Evolutionary conservation across 2,329 filamentous ascomycete genomes (phyloP), one percentile per base, ranked within the genome.

Genomic region (Phaeosphaeriaceae sp.): DNA sequence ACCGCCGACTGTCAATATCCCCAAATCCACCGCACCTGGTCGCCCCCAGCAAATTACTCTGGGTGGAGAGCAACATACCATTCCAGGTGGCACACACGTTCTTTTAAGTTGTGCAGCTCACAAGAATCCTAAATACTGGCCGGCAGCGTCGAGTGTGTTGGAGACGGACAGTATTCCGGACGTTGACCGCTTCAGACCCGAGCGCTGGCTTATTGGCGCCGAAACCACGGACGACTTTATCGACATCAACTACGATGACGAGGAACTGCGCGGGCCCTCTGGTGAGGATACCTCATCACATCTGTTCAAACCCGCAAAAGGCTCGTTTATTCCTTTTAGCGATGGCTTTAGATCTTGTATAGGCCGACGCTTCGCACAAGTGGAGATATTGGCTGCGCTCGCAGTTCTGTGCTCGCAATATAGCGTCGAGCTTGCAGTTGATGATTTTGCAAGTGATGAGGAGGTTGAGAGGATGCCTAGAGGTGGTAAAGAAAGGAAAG

Each of bases 41-140:
- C 64, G 58, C 29, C 74, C 77, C 42, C 86, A 92, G 72, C 67
- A 77, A 16, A 67, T 93, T 34, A 79, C 71, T 2, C 68, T 89
- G 35, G 77, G 83, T 43, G 88, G 87, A 2, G 76, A 79, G 52
- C 77, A 79, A 36, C 77, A 83, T 62, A 76, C 79, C 1, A 70
- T 91, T 12, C 88, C 89, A 0, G 78, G 74, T 7, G 79, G 77
- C 17, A 76, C 79, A 11, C 72, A 79, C 43, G 76, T 92, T 52
- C 80, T 78, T 3, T 69, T 93, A 17, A 75, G 77, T 44, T 55
- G 58, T 7, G 79, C 80, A 0, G 74, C 83, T 4, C 87, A 91
- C 43, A 81, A 84, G 30, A 89, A 91, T 69, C 88, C 88, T 9
- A 83, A 81, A 40, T 86, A 87, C 70, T 93, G 90, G 89, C 88